phyloP scores from a whole-genome alignment of 78 protist species.

The Chrysochromulina tobinii region DNA sequence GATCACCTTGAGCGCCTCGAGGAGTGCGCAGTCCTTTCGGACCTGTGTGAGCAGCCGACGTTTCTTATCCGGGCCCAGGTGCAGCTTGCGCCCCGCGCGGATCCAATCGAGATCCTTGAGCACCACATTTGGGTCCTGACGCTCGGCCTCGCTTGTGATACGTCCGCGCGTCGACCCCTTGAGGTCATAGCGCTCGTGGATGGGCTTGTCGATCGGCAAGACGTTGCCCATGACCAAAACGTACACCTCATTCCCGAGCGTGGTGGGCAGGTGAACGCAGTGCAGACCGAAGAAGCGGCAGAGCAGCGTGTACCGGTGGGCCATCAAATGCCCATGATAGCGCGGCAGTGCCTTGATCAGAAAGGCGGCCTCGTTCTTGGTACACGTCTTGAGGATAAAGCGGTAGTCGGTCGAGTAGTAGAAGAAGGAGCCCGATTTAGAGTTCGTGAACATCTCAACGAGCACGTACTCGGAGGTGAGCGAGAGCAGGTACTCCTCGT shows the following conservation, averaged over 20 bases:
- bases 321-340: background rate
- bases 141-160: background rate
- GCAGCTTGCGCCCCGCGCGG: background rate
- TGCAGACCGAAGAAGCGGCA: conserved; percentile 18
- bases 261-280: background rate
- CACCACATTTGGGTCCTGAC: background rate
- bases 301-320: conserved; percentile 1
- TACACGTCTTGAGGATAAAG: conserved; percentile 7
- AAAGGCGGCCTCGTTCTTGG: conserved; percentile 5
- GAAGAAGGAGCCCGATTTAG: conserved; percentile 21
- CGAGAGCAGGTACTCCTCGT: conserved; percentile 30
- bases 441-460: conserved; percentile 20
- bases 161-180: background rate
- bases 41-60: background rate
- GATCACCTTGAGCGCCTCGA: background rate
- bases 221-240: conserved; percentile 8
- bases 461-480: conserved; percentile 23
- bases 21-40: conserved; percentile 1
- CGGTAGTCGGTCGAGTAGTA: conserved; percentile 16
- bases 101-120: conserved; percentile 11
- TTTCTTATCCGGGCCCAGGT: background rate
- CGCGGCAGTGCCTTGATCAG: background rate
- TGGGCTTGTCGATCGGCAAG: conserved; percentile 8
- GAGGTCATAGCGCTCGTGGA: conserved; percentile 1
- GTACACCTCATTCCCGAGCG: background rate